Evolutionary conservation across 495 filamentous ascomycete genomes (phyloP).

Genomic region (Neurospora sp.): DNA sequence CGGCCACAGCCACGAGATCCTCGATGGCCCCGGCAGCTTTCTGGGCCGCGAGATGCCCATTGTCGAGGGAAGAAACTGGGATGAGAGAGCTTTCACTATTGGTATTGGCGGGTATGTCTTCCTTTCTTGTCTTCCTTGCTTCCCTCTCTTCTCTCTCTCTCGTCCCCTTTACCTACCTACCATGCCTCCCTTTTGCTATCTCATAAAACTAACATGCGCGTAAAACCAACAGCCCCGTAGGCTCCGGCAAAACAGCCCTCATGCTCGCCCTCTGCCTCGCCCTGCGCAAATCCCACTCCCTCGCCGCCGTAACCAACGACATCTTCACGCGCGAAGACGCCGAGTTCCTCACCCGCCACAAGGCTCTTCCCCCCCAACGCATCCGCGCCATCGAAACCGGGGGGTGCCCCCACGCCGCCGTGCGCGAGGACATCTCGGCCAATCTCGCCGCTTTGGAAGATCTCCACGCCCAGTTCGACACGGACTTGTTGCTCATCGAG

Average conservation of each 20-base stretch:
- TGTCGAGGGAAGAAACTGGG: slow-evolving; percentile 78
- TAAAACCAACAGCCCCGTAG: slow-evolving; percentile 60
- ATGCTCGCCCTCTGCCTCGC: slow-evolving; percentile 83
- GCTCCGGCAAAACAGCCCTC: slow-evolving; percentile 92
- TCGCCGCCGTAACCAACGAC: slow-evolving; percentile 96
- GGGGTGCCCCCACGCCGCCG: slow-evolving; percentile 93
- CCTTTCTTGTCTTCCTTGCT: neutral
- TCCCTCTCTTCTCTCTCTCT: too few relatives aligned
- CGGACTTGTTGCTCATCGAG: slow-evolving; percentile 81
- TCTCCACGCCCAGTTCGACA: slow-evolving; percentile 63
- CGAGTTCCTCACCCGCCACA: slow-evolving; percentile 85
- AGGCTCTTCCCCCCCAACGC: slow-evolving; percentile 67
- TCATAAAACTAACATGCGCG: too few relatives aligned
- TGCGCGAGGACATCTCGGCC: slow-evolving; percentile 89
- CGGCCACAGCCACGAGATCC: slow-evolving; percentile 91
- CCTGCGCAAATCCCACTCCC: slow-evolving; percentile 65
- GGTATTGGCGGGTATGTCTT: slow-evolving; percentile 83
- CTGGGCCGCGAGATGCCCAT: slow-evolving; percentile 88
- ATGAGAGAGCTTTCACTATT: slow-evolving; percentile 84
- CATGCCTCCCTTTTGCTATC: too few relatives aligned
- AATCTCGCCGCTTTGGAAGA: slow-evolving; percentile 89
- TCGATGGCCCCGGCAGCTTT: slow-evolving; percentile 87
- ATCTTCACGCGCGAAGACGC: slow-evolving; percentile 98
- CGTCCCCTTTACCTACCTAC: too few relatives aligned
- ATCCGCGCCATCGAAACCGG: slow-evolving; percentile 97